phyloP scores from a whole-genome alignment of 768 basidiomycete genomes.

The Leccinum arenicola region DNA sequence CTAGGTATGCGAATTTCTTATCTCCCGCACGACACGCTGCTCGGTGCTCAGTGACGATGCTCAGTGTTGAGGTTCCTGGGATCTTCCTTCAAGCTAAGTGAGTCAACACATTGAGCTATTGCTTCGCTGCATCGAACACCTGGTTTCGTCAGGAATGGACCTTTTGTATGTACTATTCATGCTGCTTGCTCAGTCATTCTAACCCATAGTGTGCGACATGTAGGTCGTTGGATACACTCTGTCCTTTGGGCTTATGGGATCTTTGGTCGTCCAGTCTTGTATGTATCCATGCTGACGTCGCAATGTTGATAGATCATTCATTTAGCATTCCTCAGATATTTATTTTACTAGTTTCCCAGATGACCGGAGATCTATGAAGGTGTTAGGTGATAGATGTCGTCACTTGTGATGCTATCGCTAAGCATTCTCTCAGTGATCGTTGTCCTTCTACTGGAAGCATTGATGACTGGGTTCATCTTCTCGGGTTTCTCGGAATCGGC shows the following conservation, averaged over 20 bases:
- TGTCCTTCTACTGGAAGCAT: not conserved
- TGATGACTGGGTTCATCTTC: not conserved
- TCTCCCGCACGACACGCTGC: too few species aligned
- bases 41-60: too few species aligned
- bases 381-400: not conserved
- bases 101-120: not conserved
- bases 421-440: not conserved
- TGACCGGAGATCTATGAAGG: not conserved
- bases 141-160: not conserved
- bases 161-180: not conserved
- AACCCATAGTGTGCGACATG: not conserved
- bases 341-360: not conserved
- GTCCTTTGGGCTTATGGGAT: slow-evolving; percentile 14
- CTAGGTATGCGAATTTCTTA: too few species aligned
- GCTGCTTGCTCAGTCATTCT: not conserved
- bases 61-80: too few species aligned
- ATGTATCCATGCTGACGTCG: not conserved
- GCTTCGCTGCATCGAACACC: not conserved
- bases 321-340: not conserved
- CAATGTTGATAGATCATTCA: not conserved
- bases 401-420: not conserved
- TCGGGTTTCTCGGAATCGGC: fast-evolving
- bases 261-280: not conserved
- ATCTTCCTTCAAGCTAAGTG: fast-evolving
- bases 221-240: slow-evolving; percentile 19